These are phyloP conservation scores for Hygrophorus pudorinus DNA, from an alignment of 768 basidiomycete genomes.

Conservation along the genomic window DNA sequence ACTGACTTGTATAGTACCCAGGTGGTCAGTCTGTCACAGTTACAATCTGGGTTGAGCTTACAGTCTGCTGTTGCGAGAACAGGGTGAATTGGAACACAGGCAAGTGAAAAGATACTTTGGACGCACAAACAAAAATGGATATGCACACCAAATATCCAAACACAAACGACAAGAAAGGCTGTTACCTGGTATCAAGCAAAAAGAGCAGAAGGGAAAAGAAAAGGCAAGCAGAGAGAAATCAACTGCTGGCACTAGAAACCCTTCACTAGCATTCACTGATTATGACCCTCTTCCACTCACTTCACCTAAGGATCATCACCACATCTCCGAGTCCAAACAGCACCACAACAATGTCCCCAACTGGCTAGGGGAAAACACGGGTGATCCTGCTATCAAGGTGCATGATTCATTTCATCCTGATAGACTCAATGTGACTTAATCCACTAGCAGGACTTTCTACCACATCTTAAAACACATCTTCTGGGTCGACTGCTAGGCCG, in stretches of 20 bases:
- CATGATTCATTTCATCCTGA: background rate
- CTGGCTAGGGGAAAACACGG: conserved; percentile 1
- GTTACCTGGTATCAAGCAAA: conserved; percentile 2
- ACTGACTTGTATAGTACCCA: conserved; percentile 6
- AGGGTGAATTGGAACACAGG: conserved; percentile 28
- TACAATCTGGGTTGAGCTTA: background rate
- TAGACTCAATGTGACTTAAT: background rate
- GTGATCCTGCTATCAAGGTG: conserved; percentile 5
- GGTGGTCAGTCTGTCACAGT: background rate
- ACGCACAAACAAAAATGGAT: conserved; percentile 18
- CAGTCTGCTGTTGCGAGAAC: background rate
- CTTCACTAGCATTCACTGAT: conserved; percentile 1
- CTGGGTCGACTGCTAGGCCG: conserved; percentile 6
- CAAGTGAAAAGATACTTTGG: conserved; percentile 21
- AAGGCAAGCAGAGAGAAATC: background rate
- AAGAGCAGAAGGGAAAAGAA: too few species aligned
- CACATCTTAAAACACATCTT: conserved; percentile 13
- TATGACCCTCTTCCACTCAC: conserved; percentile 4
- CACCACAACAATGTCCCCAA: conserved; percentile 2
- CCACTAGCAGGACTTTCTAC: conserved; percentile 15
- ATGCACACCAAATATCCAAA: conserved; percentile 16
- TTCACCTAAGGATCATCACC: conserved; percentile 6
- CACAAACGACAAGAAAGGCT: conserved; percentile 7
- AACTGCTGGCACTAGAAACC: too few species aligned
- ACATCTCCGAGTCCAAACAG: conserved; percentile 15